phyloP scores from a whole-genome alignment of 2,329 filamentous ascomycete species.

The Diaporthe nobilis region DNA sequence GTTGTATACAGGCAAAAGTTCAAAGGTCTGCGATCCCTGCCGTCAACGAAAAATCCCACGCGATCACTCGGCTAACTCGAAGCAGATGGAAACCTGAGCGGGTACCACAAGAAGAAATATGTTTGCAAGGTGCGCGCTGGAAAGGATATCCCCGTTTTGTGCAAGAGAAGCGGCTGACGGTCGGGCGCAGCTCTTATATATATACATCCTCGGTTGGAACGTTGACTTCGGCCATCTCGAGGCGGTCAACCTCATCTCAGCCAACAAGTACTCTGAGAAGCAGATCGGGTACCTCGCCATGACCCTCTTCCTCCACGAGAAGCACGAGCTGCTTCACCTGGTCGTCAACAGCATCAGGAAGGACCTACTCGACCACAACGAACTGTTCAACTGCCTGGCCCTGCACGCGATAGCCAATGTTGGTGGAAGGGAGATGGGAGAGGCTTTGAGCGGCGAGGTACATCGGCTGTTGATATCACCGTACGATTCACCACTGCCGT shows the following conservation, averaged over 20 bases:
- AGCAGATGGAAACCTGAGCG: constrained; percentile 86
- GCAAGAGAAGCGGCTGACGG: constrained; percentile 41
- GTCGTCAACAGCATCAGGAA: constrained; percentile 99
- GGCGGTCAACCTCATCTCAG: constrained; percentile 97
- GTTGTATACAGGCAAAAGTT: constrained; percentile 82
- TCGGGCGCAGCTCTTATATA: constrained; percentile 84
- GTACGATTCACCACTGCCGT: constrained; percentile 65
- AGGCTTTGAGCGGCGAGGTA: constrained; percentile 91
- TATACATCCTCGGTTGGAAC: constrained; percentile 99
- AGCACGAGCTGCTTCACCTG: constrained; percentile 94
- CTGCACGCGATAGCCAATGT: constrained; percentile 98
- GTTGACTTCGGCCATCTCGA: constrained; percentile 99
- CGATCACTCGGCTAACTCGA: constrained; percentile 46
- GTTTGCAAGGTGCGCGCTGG: constrained; percentile 85
- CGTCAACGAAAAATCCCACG: not conserved
- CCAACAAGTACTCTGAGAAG: constrained; percentile 98
- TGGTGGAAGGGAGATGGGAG: constrained; percentile 95
- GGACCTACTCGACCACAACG: constrained; percentile 93
- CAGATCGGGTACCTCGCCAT: constrained; percentile 99
- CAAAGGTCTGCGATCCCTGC: constrained; percentile 71
- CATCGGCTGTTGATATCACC: constrained; percentile 95
- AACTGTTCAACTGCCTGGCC: constrained; percentile 96
- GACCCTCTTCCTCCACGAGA: constrained; percentile 95
- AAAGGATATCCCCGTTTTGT: constrained; percentile 29
- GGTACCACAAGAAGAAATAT: constrained; percentile 99